Conservation (phyloP, 2,329 filamentous ascomycete species). For the Trichoderma polysporum region DNA sequence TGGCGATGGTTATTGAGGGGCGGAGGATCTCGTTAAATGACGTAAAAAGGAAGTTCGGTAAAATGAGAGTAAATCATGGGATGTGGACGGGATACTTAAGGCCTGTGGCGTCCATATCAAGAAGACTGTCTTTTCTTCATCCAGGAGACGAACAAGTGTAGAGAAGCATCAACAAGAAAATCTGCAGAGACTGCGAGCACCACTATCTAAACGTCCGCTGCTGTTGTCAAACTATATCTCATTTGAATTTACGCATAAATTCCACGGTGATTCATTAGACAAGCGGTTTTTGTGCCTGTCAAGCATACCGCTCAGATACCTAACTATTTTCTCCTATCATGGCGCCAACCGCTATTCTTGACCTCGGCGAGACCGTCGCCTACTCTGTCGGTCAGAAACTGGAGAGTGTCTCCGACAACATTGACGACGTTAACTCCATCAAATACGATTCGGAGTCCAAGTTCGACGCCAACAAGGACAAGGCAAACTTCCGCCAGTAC, state of each 20-base stretch:
- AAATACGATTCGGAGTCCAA: slow-evolving; percentile 55
- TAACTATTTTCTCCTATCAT: slow-evolving; percentile 21
- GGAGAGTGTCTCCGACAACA: slow-evolving; percentile 50
- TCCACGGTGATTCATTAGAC: background rate
- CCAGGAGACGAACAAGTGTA: background rate
- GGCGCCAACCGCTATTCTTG: slow-evolving; percentile 29
- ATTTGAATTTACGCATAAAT: background rate
- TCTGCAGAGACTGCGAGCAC: background rate
- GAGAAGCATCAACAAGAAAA: background rate
- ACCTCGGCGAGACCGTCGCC: slow-evolving; percentile 16
- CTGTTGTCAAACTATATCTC: too few species aligned
- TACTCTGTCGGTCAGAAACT: slow-evolving; percentile 36
- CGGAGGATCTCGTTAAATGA: background rate
- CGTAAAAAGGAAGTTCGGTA: slow-evolving; percentile 13
- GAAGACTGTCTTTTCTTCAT: background rate
- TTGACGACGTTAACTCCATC: slow-evolving; percentile 54
- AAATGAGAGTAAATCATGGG: background rate
- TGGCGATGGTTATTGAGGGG: slow-evolving; percentile 15
- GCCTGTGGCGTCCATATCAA: background rate
- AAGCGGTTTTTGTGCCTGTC: background rate
- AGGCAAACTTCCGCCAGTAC: slow-evolving; percentile 78
- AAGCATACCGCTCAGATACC: background rate
- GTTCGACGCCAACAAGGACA: slow-evolving; percentile 75
- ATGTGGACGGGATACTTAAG: slow-evolving; percentile 11
- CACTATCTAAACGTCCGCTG: background rate